phyloP scores from a whole-genome alignment of 495 filamentous ascomycete species.

The Xylaria scruposa region DNA sequence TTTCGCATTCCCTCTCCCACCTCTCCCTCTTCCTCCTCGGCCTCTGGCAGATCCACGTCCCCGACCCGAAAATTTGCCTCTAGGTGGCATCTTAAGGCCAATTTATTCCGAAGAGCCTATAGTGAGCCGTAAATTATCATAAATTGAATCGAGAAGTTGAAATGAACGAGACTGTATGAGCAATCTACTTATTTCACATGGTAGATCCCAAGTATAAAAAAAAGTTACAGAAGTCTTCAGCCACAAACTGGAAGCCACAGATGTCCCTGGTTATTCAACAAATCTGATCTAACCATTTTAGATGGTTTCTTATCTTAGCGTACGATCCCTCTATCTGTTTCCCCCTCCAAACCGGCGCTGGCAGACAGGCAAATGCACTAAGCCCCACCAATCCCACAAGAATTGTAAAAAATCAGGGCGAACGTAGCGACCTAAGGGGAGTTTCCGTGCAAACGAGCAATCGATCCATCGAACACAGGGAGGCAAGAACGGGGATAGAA shows the following conservation, averaged over 20 bases:
- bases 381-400: conserved; percentile 32
- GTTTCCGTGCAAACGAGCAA: conserved; percentile 14
- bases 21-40: conserved; percentile 42
- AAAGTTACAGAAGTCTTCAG: conserved; percentile 10
- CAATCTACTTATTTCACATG: not conserved
- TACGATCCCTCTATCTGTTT: not conserved
- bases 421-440: not conserved
- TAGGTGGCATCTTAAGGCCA: conserved; percentile 29
- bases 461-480: conserved; percentile 8
- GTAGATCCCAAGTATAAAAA: conserved; percentile 5
- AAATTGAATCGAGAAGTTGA: not conserved
- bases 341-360: conserved; percentile 28
- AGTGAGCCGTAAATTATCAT: not conserved
- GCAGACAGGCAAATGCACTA: conserved; percentile 31
- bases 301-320: conserved; percentile 24
- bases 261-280: not conserved
- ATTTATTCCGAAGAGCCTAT: not conserved
- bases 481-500: conserved; percentile 16
- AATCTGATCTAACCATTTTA: not conserved
- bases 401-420: conserved; percentile 29
- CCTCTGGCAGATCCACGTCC: conserved; percentile 36
- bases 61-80: conserved; percentile 37
- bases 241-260: conserved; percentile 21
- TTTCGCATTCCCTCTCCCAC: conserved; percentile 42
- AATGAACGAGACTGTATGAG: not conserved